A percentile compares a stretch with the other conserved stretches of the same genome.
Evolutionary conservation across 176 grass and related monocot genomes (phyloP).

Genomic region (Areca catechu): DNA sequence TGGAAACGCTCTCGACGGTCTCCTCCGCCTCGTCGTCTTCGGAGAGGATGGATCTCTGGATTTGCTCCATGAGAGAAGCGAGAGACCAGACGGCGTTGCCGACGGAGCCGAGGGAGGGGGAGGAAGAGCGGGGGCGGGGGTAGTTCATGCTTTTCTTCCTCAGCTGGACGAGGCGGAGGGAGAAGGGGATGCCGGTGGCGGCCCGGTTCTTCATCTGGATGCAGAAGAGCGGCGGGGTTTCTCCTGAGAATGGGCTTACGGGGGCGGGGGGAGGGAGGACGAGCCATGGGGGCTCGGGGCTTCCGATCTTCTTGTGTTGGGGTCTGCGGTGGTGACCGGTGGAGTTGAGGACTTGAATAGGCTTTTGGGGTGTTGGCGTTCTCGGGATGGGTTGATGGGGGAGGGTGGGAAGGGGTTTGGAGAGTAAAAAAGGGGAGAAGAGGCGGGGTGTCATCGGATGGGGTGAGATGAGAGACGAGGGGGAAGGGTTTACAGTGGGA

Average conservation of each 20-base stretch:
- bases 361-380: neutral
- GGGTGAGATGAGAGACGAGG: neutral
- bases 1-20: neutral
- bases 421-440: neutral
- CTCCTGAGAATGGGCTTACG: neutral
- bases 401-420: neutral
- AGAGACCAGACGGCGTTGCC: constrained; percentile 26
- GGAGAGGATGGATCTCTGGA: constrained; percentile 17
- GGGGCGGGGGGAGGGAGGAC: constrained; percentile 2
- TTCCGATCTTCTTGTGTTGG: neutral
- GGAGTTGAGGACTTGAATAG: neutral
- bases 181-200: constrained; percentile 7
- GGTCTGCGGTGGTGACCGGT: neutral
- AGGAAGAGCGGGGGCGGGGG: neutral
- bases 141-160: constrained; percentile 18
- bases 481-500: neutral
- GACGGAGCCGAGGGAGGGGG: constrained; percentile 19
- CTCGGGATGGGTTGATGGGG: neutral
- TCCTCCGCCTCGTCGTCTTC: neutral
- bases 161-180: constrained; percentile 16
- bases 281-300: constrained; percentile 2
- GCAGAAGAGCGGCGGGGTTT: neutral
- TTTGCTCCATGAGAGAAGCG: constrained; percentile 17
- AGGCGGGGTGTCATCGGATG: constrained; percentile 13
- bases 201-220: neutral